phyloP scores from a whole-genome alignment of 768 basidiomycete genomes.

The Tulasnella sp. region DNA sequence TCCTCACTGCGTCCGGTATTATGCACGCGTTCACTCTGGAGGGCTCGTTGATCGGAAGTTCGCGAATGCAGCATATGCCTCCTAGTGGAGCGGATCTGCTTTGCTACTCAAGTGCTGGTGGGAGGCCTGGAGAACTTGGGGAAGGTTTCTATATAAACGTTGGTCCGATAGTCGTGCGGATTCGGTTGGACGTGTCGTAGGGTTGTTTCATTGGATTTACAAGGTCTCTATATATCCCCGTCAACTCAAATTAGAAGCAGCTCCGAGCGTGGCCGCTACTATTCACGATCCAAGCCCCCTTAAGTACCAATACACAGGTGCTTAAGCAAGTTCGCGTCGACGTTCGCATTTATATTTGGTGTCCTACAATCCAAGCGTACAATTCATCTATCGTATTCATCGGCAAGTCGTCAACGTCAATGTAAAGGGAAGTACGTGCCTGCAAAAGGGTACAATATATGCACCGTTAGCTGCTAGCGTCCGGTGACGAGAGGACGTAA shows the following conservation, averaged over 20 bases:
- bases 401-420: neutral
- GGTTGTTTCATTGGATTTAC: neutral
- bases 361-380: neutral
- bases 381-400: neutral
- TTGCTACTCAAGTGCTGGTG: neutral
- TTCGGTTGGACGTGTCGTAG: neutral
- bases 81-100: neutral
- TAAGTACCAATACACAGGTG: too few species aligned
- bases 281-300: too few species aligned
- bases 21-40: constrained; percentile 9
- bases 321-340: too few species aligned
- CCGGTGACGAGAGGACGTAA: neutral
- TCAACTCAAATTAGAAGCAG: too few species aligned
- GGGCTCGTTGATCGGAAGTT: neutral
- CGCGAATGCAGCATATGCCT: constrained; percentile 5
- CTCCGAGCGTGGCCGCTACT: too few species aligned
- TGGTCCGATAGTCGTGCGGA: neutral
- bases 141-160: neutral
- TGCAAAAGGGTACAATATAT: too few species aligned
- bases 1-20: neutral
- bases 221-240: too few species aligned
- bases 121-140: neutral
- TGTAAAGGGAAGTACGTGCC: neutral
- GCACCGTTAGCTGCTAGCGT: too few species aligned
- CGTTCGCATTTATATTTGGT: too few species aligned